Percentiles rank a stretch among this genome's conserved stretches.
Evolutionary conservation across 2,329 filamentous ascomycete species (phyloP).

Genomic region (Herpomyces periplanetae): DNA sequence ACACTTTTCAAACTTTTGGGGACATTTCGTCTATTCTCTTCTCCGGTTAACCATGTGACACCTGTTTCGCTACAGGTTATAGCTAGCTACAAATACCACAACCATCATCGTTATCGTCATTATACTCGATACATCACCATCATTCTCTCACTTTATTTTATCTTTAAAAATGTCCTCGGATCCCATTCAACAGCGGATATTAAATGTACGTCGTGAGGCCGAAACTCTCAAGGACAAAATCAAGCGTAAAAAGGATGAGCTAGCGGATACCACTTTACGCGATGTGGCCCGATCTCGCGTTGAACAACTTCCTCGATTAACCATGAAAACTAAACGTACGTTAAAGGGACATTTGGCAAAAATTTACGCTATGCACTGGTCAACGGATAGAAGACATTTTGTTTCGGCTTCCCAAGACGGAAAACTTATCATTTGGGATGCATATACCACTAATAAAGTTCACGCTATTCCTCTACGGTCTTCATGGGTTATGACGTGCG

Average conservation of each 20-base stretch:
- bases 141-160: no score
- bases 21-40: no score
- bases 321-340: constrained; percentile 90
- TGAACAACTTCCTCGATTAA: constrained; percentile 57
- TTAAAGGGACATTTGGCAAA: constrained; percentile 93
- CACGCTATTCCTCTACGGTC: constrained; percentile 88
- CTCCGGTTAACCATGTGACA: no score
- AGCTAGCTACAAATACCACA: no score
- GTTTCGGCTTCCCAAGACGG: constrained; percentile 94
- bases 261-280: constrained; percentile 83
- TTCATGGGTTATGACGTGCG: constrained; percentile 99
- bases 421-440: constrained; percentile 98
- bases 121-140: no score
- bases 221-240: constrained; percentile 92
- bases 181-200: constrained; percentile 86
- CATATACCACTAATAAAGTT: constrained; percentile 97
- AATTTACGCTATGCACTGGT: constrained; percentile 99
- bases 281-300: constrained; percentile 69
- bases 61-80: no score
- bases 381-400: constrained; percentile 76
- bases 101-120: no score
- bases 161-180: no score
- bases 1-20: no score
- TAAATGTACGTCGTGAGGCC: constrained; percentile 73
- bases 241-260: constrained; percentile 98